Conservation (phyloP, 495 filamentous ascomycete genomes). For the Podospora sp. region DNA sequence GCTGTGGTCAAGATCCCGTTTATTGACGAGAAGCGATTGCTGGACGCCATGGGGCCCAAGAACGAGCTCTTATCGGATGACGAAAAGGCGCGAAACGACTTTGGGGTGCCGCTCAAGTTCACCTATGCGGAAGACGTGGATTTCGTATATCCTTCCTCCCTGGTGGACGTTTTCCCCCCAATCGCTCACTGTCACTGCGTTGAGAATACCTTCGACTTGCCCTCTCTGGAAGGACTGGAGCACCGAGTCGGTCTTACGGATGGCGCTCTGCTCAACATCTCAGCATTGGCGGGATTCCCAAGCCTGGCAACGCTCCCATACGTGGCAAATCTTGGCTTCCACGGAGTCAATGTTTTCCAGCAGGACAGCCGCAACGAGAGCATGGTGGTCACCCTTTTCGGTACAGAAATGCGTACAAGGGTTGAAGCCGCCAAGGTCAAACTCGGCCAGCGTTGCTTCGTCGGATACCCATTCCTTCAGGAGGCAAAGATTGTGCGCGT, state of each 20-base stretch:
- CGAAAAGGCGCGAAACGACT: slow-evolving; percentile 82
- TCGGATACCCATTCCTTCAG: slow-evolving; percentile 94
- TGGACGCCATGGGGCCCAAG: slow-evolving; percentile 81
- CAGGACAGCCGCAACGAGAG: slow-evolving; percentile 96
- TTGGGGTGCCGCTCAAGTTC: slow-evolving; percentile 91
- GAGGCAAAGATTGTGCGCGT: slow-evolving; percentile 88
- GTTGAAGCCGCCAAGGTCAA: slow-evolving; percentile 73
- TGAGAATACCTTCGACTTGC: slow-evolving; percentile 93
- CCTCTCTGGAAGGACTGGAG: slow-evolving; percentile 86
- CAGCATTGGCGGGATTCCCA: slow-evolving; percentile 90
- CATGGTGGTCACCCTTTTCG: slow-evolving; percentile 83
- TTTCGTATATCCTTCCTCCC: slow-evolving; percentile 80
- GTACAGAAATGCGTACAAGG: slow-evolving; percentile 70
- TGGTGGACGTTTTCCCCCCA: slow-evolving; percentile 90
- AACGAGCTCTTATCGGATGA: slow-evolving; percentile 73
- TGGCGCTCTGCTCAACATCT: slow-evolving; percentile 79
- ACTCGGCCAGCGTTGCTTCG: slow-evolving; percentile 81
- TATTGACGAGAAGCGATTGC: slow-evolving; percentile 85
- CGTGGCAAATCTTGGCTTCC: slow-evolving; percentile 77
- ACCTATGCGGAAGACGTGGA: slow-evolving; percentile 76
- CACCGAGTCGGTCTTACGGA: slow-evolving; percentile 82
- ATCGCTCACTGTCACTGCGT: slow-evolving; percentile 85
- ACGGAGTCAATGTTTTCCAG: slow-evolving; percentile 95
- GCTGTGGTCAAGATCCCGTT: slow-evolving; percentile 99
- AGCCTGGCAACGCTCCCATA: slow-evolving; percentile 82